Evolutionary conservation across 2,329 filamentous ascomycete genomes (phyloP).

Genomic region (Massarina eburnea): DNA sequence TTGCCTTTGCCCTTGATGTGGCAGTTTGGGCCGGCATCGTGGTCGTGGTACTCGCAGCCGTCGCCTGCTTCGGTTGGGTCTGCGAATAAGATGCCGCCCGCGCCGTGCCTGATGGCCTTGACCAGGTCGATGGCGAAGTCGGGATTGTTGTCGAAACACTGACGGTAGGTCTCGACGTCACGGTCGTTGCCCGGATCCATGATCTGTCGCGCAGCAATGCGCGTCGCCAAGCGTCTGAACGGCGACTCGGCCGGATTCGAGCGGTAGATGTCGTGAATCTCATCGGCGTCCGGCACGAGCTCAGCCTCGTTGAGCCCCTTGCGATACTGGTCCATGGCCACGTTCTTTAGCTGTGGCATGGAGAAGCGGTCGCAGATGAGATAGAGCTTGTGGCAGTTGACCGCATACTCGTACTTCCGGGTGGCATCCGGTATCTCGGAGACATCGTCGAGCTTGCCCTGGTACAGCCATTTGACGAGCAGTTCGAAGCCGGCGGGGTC

Average conservation of each 20-base stretch:
- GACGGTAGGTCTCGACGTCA: constrained; percentile 52
- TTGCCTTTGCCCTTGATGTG: constrained; percentile 38
- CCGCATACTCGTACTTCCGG: constrained; percentile 57
- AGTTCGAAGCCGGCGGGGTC: constrained; percentile 56
- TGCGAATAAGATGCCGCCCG: constrained; percentile 54
- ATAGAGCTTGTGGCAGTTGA: constrained; percentile 56
- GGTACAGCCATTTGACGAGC: constrained; percentile 60
- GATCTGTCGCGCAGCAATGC: constrained; percentile 59
- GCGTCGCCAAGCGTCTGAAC: constrained; percentile 54
- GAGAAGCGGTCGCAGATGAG: constrained; percentile 55
- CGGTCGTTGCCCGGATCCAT: constrained; percentile 57
- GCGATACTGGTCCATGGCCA: constrained; percentile 58
- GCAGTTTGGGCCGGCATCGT: constrained; percentile 48
- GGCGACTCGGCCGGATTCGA: constrained; percentile 48
- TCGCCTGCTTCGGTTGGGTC: constrained; percentile 52
- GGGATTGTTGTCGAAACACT: constrained; percentile 52
- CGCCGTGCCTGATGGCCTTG: constrained; percentile 53
- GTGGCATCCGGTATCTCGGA: constrained; percentile 47
- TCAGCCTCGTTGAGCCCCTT: constrained; percentile 52
- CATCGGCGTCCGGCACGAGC: constrained; percentile 56
- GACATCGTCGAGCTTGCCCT: constrained; percentile 55
- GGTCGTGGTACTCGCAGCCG: constrained; percentile 55
- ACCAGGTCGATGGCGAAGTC: constrained; percentile 58
- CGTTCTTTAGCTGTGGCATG: constrained; percentile 54
- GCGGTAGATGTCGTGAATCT: constrained; percentile 57